Evolutionary conservation across 2,329 filamentous ascomycete species (phyloP).

Genomic region (Colletotrichum sp.): DNA sequence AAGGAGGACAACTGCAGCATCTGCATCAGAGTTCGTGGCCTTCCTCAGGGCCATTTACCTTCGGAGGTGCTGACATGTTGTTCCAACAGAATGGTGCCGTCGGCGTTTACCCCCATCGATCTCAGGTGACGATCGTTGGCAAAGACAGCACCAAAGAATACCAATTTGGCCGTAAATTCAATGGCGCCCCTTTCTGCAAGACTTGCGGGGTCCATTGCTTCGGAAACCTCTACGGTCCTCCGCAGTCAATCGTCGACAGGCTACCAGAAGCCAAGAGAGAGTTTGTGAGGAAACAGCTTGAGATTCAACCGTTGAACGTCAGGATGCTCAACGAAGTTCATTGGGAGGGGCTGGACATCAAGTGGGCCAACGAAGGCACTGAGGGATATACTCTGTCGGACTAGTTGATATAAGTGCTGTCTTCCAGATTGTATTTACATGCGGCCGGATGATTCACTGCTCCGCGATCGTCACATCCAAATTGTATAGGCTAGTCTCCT

Average conservation of each 20-base stretch:
- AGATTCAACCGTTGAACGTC: slow-evolving; percentile 20
- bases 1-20: slow-evolving; percentile 43
- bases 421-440: no score
- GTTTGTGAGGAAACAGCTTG: slow-evolving; percentile 14
- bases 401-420: no score
- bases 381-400: not conserved
- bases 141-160: slow-evolving; percentile 31
- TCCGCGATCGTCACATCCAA: no score
- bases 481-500: no score
- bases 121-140: slow-evolving; percentile 30
- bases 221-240: slow-evolving; percentile 33
- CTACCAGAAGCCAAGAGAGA: slow-evolving; percentile 28
- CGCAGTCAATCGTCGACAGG: slow-evolving; percentile 29
- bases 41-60: not conserved
- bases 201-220: slow-evolving; percentile 34
- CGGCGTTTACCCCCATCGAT: slow-evolving; percentile 30
- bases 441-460: no score
- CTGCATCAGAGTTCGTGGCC: slow-evolving; percentile 30
- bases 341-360: not conserved
- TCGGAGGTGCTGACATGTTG: not conserved
- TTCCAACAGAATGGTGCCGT: slow-evolving; percentile 29
- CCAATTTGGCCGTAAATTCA: slow-evolving; percentile 23
- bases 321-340: not conserved
- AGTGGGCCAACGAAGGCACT: slow-evolving; percentile 3
- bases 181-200: slow-evolving; percentile 26